Evolutionary conservation across 106 monocot species (phyloP).

Genomic region (Allium cepa): DNA sequence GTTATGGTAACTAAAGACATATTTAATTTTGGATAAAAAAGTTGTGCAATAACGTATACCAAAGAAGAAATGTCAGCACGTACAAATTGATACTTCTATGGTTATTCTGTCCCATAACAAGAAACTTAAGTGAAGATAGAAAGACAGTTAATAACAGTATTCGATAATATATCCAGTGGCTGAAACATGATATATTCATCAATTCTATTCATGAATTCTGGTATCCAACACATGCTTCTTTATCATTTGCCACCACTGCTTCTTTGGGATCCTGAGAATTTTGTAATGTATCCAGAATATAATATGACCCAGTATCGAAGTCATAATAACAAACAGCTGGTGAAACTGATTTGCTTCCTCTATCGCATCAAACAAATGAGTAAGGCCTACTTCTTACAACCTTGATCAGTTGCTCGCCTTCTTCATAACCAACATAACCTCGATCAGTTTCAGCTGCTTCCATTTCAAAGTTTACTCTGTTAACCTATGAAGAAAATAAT

Average conservation of each 20-base stretch:
- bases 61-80: too few relatives aligned
- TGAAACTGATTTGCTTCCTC: too few relatives aligned
- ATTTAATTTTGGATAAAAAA: too few relatives aligned
- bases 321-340: constrained; percentile 86
- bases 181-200: constrained; percentile 98
- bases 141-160: too few relatives aligned
- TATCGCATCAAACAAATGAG: too few relatives aligned
- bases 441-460: constrained; percentile 93
- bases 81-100: too few relatives aligned
- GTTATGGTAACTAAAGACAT: too few relatives aligned
- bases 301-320: constrained; percentile 84
- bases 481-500: constrained; percentile 27
- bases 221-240: constrained; percentile 68
- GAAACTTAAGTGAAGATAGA: too few relatives aligned
- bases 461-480: constrained; percentile 92
- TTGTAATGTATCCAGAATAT: constrained; percentile 66
- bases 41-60: too few relatives aligned
- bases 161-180: constrained; percentile 41
- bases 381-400: too few relatives aligned
- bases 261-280: constrained; percentile 54
- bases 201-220: constrained; percentile 90
- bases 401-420: constrained; percentile 89
- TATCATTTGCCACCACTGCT: constrained; percentile 74
- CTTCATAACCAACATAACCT: constrained; percentile 93
- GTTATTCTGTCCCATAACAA: too few relatives aligned